These are phyloP conservation scores for Baudoinia panamericana DNA, from an alignment of 495 filamentous ascomycete species.

Conservation along the genomic window DNA sequence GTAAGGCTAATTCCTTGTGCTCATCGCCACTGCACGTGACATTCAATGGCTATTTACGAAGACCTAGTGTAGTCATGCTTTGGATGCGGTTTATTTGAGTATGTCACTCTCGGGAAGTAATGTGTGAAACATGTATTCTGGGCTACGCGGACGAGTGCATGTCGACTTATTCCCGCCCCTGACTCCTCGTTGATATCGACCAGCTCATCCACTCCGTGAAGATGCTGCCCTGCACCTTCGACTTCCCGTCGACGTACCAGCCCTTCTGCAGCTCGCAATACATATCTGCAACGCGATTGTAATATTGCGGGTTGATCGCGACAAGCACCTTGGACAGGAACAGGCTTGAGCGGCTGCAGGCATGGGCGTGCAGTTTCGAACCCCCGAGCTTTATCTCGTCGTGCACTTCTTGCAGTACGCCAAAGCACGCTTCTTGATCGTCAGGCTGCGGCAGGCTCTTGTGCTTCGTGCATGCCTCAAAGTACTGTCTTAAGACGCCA, in stretches of 20 bases:
- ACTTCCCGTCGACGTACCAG: constrained; percentile 43
- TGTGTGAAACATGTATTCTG: too few relatives aligned
- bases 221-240: constrained; percentile 45
- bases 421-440: constrained; percentile 28
- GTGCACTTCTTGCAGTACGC: constrained; percentile 55
- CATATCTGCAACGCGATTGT: constrained; percentile 39
- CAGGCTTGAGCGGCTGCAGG: constrained; percentile 51
- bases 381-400: constrained; percentile 53
- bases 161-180: neutral
- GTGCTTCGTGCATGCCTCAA: constrained; percentile 55
- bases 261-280: constrained; percentile 45
- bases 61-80: too few relatives aligned
- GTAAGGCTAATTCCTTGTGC: too few relatives aligned
- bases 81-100: too few relatives aligned
- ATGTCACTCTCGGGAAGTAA: too few relatives aligned
- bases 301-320: constrained; percentile 35
- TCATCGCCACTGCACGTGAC: too few relatives aligned
- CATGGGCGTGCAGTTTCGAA: constrained; percentile 40
- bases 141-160: too few relatives aligned
- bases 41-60: too few relatives aligned
- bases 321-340: constrained; percentile 49
- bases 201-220: constrained; percentile 61
- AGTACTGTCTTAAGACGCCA: constrained; percentile 52
- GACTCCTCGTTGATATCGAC: constrained; percentile 26
- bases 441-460: constrained; percentile 32